These are phyloP conservation scores for Venturia asperata DNA, from an alignment of 2,329 filamentous ascomycete species.

Conservation along the genomic window DNA sequence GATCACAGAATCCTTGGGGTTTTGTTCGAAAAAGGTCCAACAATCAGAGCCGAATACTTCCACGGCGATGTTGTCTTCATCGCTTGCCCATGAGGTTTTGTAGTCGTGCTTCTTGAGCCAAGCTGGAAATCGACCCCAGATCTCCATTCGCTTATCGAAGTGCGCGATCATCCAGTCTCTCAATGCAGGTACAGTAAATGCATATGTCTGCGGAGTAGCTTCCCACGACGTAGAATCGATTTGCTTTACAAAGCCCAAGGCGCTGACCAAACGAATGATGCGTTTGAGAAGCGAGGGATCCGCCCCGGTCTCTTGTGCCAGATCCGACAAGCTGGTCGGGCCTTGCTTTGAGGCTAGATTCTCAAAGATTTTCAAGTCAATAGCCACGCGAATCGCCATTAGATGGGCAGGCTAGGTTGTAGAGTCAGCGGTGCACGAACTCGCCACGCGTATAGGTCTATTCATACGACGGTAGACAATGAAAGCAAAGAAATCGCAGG, in stretches of 20 bases:
- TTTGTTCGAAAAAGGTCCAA: neutral
- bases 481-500: conserved; percentile 2
- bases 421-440: neutral
- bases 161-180: conserved; percentile 10
- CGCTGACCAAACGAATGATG: conserved; percentile 15
- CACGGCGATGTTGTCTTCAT: conserved; percentile 11
- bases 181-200: neutral
- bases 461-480: conserved; percentile 9
- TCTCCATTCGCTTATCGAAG: conserved; percentile 15
- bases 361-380: conserved; percentile 13
- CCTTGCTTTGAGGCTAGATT: neutral
- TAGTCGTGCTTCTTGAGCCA: conserved; percentile 16
- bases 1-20: neutral
- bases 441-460: neutral
- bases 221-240: neutral
- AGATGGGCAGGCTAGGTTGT: conserved; percentile 2
- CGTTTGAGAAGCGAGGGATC: conserved; percentile 10
- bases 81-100: conserved; percentile 8
- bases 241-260: conserved; percentile 4
- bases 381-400: conserved; percentile 12
- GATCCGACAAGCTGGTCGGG: neutral
- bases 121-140: conserved; percentile 3
- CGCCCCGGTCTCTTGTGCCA: conserved; percentile 6
- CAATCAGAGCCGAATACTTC: neutral
- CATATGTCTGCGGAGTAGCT: conserved; percentile 6